These are phyloP conservation scores for Erysimum pusillum DNA, from an alignment of 441 rosid species.

Conservation along the genomic window DNA sequence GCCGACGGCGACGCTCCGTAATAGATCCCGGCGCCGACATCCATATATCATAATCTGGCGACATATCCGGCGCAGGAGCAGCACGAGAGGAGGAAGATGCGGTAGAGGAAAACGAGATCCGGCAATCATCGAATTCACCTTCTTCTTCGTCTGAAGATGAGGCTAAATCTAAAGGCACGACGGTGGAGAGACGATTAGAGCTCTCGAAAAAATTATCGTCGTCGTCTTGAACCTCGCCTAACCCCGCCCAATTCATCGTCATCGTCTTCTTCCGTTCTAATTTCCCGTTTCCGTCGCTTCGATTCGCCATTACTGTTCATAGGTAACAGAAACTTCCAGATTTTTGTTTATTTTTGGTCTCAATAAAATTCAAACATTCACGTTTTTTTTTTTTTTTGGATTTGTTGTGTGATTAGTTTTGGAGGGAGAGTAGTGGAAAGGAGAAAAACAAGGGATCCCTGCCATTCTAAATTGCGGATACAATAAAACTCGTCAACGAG, in stretches of 20 bases:
- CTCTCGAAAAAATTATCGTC: conserved; percentile 70
- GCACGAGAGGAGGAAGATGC: conserved; percentile 25
- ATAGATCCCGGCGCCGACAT: conserved; percentile 88
- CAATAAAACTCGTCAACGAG: no score
- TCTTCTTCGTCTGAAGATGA: conserved; percentile 81
- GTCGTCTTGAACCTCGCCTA: conserved; percentile 69
- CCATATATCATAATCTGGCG: conserved; percentile 80
- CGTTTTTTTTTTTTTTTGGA: neutral
- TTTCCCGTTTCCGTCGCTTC: conserved; percentile 30
- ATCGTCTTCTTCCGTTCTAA: conserved; percentile 65
- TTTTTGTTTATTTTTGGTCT: neutral
- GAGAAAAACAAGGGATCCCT: conserved; percentile 44
- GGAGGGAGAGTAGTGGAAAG: conserved; percentile 41
- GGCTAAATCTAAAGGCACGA: conserved; percentile 55
- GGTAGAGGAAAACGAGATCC: conserved; percentile 69
- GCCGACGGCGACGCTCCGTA: conserved; percentile 71
- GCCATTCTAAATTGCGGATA: conserved; percentile 13
- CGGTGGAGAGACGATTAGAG: conserved; percentile 60
- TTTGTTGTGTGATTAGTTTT: conserved; percentile 27
- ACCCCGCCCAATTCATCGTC: conserved; percentile 79
- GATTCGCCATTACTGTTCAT: conserved; percentile 52
- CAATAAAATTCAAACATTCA: neutral
- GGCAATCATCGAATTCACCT: conserved; percentile 67
- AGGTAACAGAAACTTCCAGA: conserved; percentile 2
- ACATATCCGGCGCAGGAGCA: conserved; percentile 48